Base-by-base conservation (phyloP, 2,329 filamentous ascomycete species). In the Cordyceps fumosorosea region DNA sequence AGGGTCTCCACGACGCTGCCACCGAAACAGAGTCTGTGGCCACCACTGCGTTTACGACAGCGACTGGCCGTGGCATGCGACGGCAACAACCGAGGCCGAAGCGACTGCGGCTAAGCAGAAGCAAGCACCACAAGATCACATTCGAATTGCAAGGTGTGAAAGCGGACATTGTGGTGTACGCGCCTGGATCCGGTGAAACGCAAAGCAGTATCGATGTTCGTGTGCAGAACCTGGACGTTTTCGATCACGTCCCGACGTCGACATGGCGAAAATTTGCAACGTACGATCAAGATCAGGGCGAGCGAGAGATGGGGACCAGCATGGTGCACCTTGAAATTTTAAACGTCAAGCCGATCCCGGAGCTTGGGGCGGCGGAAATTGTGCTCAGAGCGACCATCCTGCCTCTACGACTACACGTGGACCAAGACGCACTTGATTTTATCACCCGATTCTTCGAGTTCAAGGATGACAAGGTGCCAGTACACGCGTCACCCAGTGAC, bases 251-350 rank as follows among this genome's bases (percentile, higher is more conserved):
- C 2, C 91, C 92, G 1, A 93, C 91, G 0, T 99, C 95, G 3
- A 97, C 93, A 0, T 99, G 96, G 96, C 96, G 90, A 74, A 99
- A 97, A 73, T 99, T 99, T 76, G 88, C 91, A 16, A 98, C 93
- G 0, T 97, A 96, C 69, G 90, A 96, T 77, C 86, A 90, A 63
- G 91, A 96, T 71, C 88, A 88, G 12, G 90, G 90, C n/a, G 87
- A 91, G 69, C 85, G 93, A 55, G 91, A 98, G 75, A 89, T 90
- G 74, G 89, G 88, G 20, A 89, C 89, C 16, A 91, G 87, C 69
- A 97, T 98, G 93, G 83, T 95, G 18, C 92, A 96, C 70, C 78
- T 98, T 10, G 90, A 97, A 72, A 78, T 98, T 6, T 79, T 96
- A 62, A 96, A 90, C 60, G 91, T 98, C 47, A 91, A 89, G 73